A percentile compares a stretch with the other conserved stretches of the same genome.
phyloP scores from a whole-genome alignment of 1,284 basidiomycete genomes.

The Ceratobasidium papillatum region DNA sequence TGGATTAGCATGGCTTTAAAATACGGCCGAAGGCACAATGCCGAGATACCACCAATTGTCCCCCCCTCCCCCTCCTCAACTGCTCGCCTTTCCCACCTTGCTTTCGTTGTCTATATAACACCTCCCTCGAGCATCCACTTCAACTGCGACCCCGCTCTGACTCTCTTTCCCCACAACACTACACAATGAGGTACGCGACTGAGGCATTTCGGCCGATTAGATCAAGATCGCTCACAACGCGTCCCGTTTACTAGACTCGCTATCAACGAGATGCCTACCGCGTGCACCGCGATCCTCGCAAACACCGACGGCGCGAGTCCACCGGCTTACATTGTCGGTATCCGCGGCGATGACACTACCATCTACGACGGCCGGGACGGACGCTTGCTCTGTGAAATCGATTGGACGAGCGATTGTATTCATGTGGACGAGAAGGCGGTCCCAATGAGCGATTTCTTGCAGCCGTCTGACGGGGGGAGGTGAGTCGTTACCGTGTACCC shows the following conservation, averaged over 20 bases:
- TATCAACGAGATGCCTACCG: conserved; percentile 38
- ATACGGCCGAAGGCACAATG: conserved; percentile 24
- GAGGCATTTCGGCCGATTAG: conserved; percentile 38
- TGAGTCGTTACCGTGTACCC: conserved; percentile 29
- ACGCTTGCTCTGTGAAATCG: conserved; percentile 37
- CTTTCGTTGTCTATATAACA: conserved; percentile 24
- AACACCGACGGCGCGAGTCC: conserved; percentile 37
- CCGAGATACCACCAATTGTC: conserved; percentile 20
- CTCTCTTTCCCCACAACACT: conserved; percentile 16
- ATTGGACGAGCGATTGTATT: conserved; percentile 35
- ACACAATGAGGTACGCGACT: conserved; percentile 34
- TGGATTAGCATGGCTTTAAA: conserved; percentile 4
- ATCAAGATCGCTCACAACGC: conserved; percentile 25
- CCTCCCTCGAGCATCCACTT: neutral
- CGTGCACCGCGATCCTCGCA: conserved; percentile 36
- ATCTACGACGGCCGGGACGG: conserved; percentile 38
- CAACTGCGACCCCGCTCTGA: conserved; percentile 20
- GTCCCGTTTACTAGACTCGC: conserved; percentile 20
- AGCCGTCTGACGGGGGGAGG: conserved; percentile 34
- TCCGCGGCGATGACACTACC: conserved; percentile 26
- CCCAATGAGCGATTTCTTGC: conserved; percentile 38
- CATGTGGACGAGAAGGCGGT: conserved; percentile 38
- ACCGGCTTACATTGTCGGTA: conserved; percentile 37
- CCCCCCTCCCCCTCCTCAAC: conserved; percentile 11
- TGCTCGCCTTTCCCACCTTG: conserved; percentile 4